phyloP scores from a whole-genome alignment of 2,329 filamentous ascomycete species.

The Dactylella cylindrospora region DNA sequence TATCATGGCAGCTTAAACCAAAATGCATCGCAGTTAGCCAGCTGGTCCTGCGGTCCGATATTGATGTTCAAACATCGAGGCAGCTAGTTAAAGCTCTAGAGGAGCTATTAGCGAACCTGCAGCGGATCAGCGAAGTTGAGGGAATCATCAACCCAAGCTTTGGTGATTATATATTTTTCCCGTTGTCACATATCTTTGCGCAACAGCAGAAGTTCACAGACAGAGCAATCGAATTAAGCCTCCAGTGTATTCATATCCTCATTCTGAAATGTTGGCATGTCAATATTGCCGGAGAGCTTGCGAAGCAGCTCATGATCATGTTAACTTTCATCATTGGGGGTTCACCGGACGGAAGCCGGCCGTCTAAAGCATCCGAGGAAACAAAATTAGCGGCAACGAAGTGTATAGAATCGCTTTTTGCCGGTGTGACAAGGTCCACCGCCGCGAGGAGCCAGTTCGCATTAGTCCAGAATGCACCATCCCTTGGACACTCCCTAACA shows the following conservation, averaged over 20 bases:
- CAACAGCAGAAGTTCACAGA: conserved; percentile 71
- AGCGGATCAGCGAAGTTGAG: conserved; percentile 56
- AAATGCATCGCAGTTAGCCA: conserved; percentile 64
- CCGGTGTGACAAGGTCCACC: conserved; percentile 57
- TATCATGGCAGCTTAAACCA: conserved; percentile 61
- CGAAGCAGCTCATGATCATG: conserved; percentile 81
- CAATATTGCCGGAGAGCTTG: conserved; percentile 69
- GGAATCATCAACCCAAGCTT: conserved; percentile 72
- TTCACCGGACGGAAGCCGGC: conserved; percentile 60
- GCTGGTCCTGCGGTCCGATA: conserved; percentile 58
- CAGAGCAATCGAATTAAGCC: conserved; percentile 70
- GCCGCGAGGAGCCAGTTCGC: conserved; percentile 58
- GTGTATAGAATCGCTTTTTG: conserved; percentile 68
- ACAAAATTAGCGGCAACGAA: conserved; percentile 69
- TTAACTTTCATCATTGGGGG: conserved; percentile 79
- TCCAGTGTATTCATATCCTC: conserved; percentile 73
- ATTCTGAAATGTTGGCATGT: conserved; percentile 77
- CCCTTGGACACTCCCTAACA: conserved; percentile 79
- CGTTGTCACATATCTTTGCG: conserved; percentile 81
- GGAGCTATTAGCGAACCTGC: conserved; percentile 55
- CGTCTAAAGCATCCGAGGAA: conserved; percentile 62
- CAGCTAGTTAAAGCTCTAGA: conserved; percentile 56
- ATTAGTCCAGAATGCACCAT: conserved; percentile 66
- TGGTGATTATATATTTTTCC: conserved; percentile 93
- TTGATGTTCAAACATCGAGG: conserved; percentile 54